A percentile compares a stretch with the other conserved stretches of the same genome.
These are phyloP conservation scores for Debaryomyces robertsiae DNA, from an alignment of 1,139 yeast species.

Conservation along the genomic window DNA sequence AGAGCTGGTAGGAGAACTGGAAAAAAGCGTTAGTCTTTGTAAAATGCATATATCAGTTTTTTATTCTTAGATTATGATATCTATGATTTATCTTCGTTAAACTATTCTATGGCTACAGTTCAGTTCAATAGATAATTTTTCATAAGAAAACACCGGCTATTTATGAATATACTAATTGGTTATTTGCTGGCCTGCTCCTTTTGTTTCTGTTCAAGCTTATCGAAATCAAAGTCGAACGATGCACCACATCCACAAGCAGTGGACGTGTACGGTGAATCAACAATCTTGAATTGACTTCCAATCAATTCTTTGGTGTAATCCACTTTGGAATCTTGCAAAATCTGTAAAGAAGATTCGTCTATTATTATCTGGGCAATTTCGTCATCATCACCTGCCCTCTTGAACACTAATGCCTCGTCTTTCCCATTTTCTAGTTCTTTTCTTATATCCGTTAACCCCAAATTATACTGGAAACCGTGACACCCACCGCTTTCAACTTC, in stretches of 20 bases:
- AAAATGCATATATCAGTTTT: neutral
- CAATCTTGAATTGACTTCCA: conserved; percentile 90
- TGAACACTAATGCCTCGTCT: conserved; percentile 55
- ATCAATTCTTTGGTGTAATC: conserved; percentile 92
- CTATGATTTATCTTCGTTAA: conserved; percentile 2
- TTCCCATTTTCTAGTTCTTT: conserved; percentile 40
- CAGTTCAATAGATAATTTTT: conserved; percentile 8
- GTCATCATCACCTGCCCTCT: conserved; percentile 49
- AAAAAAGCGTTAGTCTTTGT: conserved; percentile 94
- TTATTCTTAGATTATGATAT: neutral
- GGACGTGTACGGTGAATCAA: conserved; percentile 86
- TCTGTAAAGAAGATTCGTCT: conserved; percentile 79
- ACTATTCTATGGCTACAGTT: conserved; percentile 1
- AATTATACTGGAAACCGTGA: conserved; percentile 92
- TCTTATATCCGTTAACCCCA: conserved; percentile 57
- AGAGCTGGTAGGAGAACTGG: conserved; percentile 75
- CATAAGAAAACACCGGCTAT: conserved; percentile 1
- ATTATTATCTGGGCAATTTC: conserved; percentile 62
- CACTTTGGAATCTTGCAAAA: conserved; percentile 81
- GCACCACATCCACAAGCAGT: conserved; percentile 97
- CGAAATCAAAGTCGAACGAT: conserved; percentile 85
- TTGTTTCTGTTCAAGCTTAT: conserved; percentile 41
- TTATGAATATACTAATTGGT: neutral
- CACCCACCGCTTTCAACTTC: conserved; percentile 98
- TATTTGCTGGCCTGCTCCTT: conserved; percentile 14